phyloP scores from a whole-genome alignment of 352 stramenopile genomes.

The Globisporangium nagaii region DNA sequence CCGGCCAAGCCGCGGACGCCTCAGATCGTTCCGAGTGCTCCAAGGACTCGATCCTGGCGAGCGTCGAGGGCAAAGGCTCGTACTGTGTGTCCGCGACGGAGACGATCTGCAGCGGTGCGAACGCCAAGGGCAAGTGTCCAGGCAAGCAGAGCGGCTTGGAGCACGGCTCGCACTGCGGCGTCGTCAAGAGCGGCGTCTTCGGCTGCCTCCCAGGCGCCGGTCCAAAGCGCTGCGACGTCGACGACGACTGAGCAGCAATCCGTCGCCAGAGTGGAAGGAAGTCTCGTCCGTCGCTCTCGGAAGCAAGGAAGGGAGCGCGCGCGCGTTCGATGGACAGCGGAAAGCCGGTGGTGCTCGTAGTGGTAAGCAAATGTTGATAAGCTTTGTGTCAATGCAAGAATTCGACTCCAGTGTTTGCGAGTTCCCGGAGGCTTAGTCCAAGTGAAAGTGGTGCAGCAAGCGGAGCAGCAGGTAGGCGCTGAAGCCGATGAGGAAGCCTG shows the following conservation, averaged over 20 bases:
- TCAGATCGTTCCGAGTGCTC: neutral
- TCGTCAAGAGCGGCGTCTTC: slow-evolving; percentile 2
- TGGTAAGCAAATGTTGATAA: too few relatives aligned
- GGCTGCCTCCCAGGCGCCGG: slow-evolving; percentile 1
- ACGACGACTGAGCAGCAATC: neutral
- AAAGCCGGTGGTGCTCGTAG: too few relatives aligned
- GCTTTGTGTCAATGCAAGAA: too few relatives aligned
- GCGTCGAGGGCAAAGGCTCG: slow-evolving; percentile 3
- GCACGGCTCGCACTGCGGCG: slow-evolving; percentile 1
- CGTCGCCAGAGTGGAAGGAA: too few relatives aligned
- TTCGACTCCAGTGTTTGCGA: too few relatives aligned
- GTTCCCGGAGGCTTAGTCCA: too few relatives aligned
- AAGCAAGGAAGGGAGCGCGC: too few relatives aligned
- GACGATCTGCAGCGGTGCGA: neutral
- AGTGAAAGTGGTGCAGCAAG: too few relatives aligned
- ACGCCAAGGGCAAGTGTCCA: neutral
- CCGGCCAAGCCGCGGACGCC: neutral
- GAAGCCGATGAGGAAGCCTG: too few relatives aligned
- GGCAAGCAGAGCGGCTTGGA: slow-evolving; percentile 1
- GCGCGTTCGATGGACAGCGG: too few relatives aligned
- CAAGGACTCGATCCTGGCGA: neutral
- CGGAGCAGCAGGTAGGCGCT: too few relatives aligned
- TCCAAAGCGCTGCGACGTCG: neutral
- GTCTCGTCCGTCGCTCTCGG: too few relatives aligned
- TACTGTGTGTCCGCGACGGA: neutral